Percentiles rank a stretch among this genome's conserved stretches.
Conservation (phyloP, 2,329 filamentous ascomycete genomes). For the Fusarium zealandicum region DNA sequence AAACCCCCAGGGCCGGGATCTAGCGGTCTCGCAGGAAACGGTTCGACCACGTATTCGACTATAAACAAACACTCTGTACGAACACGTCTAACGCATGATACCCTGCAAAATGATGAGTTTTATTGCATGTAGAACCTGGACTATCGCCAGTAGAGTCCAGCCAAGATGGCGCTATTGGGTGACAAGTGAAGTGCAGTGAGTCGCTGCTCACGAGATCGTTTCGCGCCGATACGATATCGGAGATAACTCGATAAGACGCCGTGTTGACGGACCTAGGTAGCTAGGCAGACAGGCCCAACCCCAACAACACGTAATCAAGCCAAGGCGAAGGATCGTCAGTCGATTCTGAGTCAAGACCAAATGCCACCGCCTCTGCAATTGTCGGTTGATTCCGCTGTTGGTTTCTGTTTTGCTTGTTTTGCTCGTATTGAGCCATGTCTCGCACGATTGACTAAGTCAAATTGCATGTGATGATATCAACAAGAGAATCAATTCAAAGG, state of each 20-base stretch:
- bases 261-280: constrained; percentile 10
- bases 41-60: constrained; percentile 35
- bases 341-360: constrained; percentile 31
- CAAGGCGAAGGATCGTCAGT: constrained; percentile 34
- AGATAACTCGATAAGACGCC: constrained; percentile 34
- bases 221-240: constrained; percentile 41
- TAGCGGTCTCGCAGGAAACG: constrained; percentile 16
- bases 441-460: background rate
- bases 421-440: background rate
- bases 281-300: constrained; percentile 1
- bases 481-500: constrained; percentile 35
- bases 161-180: constrained; percentile 30
- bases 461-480: constrained; percentile 7
- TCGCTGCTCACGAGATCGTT: constrained; percentile 38
- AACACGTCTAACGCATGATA: constrained; percentile 21
- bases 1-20: constrained; percentile 18
- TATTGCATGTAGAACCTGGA: background rate
- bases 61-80: constrained; percentile 5
- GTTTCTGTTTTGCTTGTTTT: background rate
- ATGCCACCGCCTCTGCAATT: constrained; percentile 27
- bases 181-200: constrained; percentile 17
- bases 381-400: constrained; percentile 10
- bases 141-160: constrained; percentile 6
- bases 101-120: constrained; percentile 16
- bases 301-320: constrained; percentile 33